Conservation (phyloP, 176 grass and related monocot genomes). For the Poa pratensis region DNA sequence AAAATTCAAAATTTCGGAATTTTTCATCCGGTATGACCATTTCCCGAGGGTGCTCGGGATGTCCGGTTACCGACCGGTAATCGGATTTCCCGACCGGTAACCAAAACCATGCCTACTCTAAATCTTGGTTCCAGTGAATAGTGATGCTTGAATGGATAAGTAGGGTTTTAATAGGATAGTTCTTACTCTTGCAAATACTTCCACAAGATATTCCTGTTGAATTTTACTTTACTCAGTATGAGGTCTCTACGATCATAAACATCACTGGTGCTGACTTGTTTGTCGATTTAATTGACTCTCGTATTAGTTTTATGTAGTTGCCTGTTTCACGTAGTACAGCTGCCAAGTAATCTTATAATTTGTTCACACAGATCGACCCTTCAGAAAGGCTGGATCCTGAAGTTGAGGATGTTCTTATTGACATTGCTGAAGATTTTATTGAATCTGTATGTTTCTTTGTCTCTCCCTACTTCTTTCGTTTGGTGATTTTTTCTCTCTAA, state of each 20-base stretch:
- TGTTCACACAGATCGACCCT: slow-evolving; percentile 69
- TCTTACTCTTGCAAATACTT: slow-evolving; percentile 24
- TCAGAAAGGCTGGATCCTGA: slow-evolving; percentile 87
- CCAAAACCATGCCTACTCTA: too few species aligned
- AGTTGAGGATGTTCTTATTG: slow-evolving; percentile 96
- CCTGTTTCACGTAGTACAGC: not conserved
- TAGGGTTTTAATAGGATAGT: slow-evolving; percentile 23
- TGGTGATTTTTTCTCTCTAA: slow-evolving; percentile 11
- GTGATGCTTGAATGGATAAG: slow-evolving; percentile 19
- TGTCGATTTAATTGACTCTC: not conserved
- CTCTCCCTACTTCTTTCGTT: not conserved
- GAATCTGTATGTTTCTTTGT: slow-evolving; percentile 71
- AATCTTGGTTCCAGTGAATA: not conserved
- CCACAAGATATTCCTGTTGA: not conserved
- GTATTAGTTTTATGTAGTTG: not conserved
- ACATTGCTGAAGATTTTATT: slow-evolving; percentile 97
- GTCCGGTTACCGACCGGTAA: too few species aligned
- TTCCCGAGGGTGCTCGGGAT: too few species aligned
- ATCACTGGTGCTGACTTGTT: not conserved
- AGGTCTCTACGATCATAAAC: not conserved
- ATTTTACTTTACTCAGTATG: slow-evolving; percentile 23
- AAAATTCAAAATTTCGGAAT: too few species aligned
- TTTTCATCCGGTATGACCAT: too few species aligned
- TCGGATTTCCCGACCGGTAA: too few species aligned
- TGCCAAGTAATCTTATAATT: not conserved